Conservation (phyloP, 192 early-diverging fungal species). For the Podila clonocystis region DNA sequence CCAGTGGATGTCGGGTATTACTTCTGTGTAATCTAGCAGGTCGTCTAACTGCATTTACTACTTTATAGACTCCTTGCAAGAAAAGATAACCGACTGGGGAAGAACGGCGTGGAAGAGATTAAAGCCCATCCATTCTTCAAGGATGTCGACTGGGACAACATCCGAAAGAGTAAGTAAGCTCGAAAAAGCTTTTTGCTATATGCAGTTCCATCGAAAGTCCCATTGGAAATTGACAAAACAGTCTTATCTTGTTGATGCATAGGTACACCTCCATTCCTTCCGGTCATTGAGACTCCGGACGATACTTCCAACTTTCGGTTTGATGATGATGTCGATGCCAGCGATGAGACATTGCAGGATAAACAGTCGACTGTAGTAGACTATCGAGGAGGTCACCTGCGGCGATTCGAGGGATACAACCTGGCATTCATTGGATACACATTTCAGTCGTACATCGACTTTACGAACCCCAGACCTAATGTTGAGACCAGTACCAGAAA, state of each 20-base stretch:
- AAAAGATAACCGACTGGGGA: slow-evolving; percentile 76
- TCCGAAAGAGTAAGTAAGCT: slow-evolving; percentile 54
- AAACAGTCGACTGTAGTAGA: slow-evolving; percentile 55
- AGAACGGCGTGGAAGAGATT: slow-evolving; percentile 65
- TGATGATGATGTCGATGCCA: slow-evolving; percentile 75
- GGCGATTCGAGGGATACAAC: slow-evolving; percentile 79
- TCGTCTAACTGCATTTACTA: not conserved
- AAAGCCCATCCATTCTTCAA: slow-evolving; percentile 75
- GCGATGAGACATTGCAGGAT: slow-evolving; percentile 53
- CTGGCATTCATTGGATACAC: slow-evolving; percentile 92
- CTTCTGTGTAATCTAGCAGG: not conserved
- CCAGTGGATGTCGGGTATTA: not conserved
- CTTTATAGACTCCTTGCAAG: slow-evolving; percentile 73
- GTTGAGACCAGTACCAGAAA: not conserved
- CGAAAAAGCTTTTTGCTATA: not conserved
- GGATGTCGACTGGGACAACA: slow-evolving; percentile 67
- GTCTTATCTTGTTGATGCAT: not conserved
- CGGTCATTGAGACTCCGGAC: slow-evolving; percentile 84
- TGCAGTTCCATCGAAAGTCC: not conserved
- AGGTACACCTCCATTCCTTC: slow-evolving; percentile 84
- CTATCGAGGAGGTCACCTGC: slow-evolving; percentile 53
- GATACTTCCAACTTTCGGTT: slow-evolving; percentile 92
- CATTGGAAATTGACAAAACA: slow-evolving; percentile 1
- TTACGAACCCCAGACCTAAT: not conserved
- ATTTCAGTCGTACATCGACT: slow-evolving; percentile 59